Evolutionary conservation across 495 filamentous ascomycete species (phyloP).

Genomic region (Trichoderma reesei): DNA sequence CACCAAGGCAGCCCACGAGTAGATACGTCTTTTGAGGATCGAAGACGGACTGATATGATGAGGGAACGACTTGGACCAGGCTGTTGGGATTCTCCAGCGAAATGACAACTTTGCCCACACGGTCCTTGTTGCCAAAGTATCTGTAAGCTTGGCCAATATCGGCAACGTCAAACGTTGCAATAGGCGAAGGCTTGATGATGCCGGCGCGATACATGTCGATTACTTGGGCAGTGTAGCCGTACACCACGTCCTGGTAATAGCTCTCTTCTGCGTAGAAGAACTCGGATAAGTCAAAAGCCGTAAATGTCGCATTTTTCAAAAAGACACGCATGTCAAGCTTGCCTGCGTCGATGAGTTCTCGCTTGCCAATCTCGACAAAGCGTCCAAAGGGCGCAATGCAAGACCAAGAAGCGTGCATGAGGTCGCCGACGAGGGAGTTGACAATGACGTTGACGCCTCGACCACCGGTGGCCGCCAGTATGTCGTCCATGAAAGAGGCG

Average conservation of each 20-base stretch:
- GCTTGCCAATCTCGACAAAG: conserved; percentile 43
- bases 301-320: conserved; percentile 20
- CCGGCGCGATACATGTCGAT: conserved; percentile 13
- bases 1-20: conserved; percentile 47
- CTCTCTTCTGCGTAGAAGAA: conserved; percentile 12
- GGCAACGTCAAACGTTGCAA: conserved; percentile 9
- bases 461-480: conserved; percentile 32
- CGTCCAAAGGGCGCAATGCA: conserved; percentile 38
- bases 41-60: conserved; percentile 17
- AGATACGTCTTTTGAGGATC: conserved; percentile 35
- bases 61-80: conserved; percentile 14
- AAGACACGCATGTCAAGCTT: conserved; percentile 26
- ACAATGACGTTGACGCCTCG: conserved; percentile 44
- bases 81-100: conserved; percentile 20
- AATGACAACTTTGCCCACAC: conserved; percentile 44
- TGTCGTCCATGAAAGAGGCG: conserved; percentile 27
- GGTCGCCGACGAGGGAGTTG: conserved; percentile 43
- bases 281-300: conserved; percentile 22
- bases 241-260: conserved; percentile 7
- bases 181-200: conserved; percentile 11
- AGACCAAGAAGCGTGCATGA: conserved; percentile 35
- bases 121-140: conserved; percentile 18
- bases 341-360: conserved; percentile 20
- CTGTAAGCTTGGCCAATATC: conserved; percentile 16
- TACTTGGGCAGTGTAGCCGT: conserved; percentile 10